Base-by-base conservation (phyloP, 2,329 filamentous ascomycete species). In the Alternaria ventricosa region DNA sequence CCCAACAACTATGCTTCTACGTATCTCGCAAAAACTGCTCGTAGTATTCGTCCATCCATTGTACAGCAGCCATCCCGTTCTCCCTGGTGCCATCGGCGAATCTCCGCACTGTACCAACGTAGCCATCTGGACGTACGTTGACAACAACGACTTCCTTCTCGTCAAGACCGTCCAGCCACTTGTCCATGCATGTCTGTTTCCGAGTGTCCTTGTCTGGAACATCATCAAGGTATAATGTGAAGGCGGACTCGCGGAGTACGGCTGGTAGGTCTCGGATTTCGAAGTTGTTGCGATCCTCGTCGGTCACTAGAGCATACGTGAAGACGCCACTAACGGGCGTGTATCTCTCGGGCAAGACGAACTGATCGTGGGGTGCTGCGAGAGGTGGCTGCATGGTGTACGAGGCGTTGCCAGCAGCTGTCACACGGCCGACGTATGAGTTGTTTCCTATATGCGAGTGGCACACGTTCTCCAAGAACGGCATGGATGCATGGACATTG, bases 151-250 rank as follows among this genome's bases (percentile, higher is more conserved):
- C 85, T 67, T 90, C 86, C 10, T 84, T 82, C 1, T 83, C 81
- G 0, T 80, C 81, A 4, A 92, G 80, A 49, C 82, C 84, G 44
- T 88, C 89, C 7, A 92, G 82, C 90, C 90, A 93, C 77, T 91
- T 92, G 71, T 89, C 85, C 10, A 87, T 91, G 77, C 88, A 91
- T 1, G 64, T 72, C 18, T 78, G 73, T 13, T 75, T 71, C 30
- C 84, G 86, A 58, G 88, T 86, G 68, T 87, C 85, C 25, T 85
- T 83, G 13, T 86, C 82, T 3, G 87, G 84, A 7, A 88, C 79
- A 75, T 92, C 85, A 72, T 93, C 91, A 0, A 92, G 82, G 74
- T 93, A 93, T 63, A 93, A 85, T 0, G 89, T 91, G 89, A 90
- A 93, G 30, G 86, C 84, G 76, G 89, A 90, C 60, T 88, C 84